Conservation (phyloP, 495 filamentous ascomycete species). For the Halenospora varia region DNA sequence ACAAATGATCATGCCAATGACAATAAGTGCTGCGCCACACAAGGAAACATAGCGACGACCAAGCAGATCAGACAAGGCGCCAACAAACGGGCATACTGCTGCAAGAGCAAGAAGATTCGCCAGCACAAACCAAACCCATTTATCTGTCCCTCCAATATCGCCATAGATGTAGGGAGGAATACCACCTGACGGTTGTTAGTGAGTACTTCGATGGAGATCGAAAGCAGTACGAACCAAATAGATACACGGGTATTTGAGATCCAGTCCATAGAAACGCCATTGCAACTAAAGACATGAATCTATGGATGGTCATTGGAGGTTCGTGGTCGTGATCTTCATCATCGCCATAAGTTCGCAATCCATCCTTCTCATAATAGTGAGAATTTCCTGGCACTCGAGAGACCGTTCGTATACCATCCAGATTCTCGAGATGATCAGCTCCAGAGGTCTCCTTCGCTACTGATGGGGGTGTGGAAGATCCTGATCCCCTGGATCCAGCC, state of each 20-base stretch:
- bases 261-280: constrained; percentile 67
- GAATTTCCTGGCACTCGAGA: constrained; percentile 31
- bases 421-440: constrained; percentile 10
- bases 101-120: constrained; percentile 65
- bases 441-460: constrained; percentile 2
- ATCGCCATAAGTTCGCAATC: constrained; percentile 45
- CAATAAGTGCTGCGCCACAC: constrained; percentile 51
- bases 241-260: constrained; percentile 60
- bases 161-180: constrained; percentile 62
- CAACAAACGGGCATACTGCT: constrained; percentile 69
- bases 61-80: constrained; percentile 63
- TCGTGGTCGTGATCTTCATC: constrained; percentile 48
- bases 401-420: constrained; percentile 16
- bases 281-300: constrained; percentile 55
- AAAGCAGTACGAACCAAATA: constrained; percentile 41
- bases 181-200: constrained; percentile 34
- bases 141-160: constrained; percentile 59
- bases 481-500: constrained; percentile 3
- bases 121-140: constrained; percentile 72
- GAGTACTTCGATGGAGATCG: not conserved
- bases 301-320: constrained; percentile 50
- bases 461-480: not conserved
- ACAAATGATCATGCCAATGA: constrained; percentile 63
- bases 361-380: constrained; percentile 47
- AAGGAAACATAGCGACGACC: constrained; percentile 67